Conservation (phyloP, 1,284 basidiomycete species). For the Phellopilus nigrolimitatus region DNA sequence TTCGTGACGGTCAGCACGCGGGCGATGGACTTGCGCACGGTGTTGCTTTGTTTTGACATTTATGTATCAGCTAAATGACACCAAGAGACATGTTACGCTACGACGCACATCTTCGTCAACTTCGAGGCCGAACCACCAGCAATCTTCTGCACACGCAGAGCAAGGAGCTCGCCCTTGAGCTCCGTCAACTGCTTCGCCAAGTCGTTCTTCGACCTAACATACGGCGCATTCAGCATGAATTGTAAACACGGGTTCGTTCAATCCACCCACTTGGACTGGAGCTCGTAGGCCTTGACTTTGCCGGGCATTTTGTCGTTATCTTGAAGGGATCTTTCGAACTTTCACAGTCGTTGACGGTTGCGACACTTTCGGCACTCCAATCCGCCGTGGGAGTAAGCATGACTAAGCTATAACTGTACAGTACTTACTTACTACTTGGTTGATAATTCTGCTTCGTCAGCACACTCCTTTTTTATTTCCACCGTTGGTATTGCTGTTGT, state of each 20-base stretch:
- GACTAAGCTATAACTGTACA: constrained; percentile 1
- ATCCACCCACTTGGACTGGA: constrained; percentile 86
- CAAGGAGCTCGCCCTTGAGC: constrained; percentile 93
- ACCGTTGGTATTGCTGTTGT: too few relatives aligned
- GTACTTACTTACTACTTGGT: not conserved
- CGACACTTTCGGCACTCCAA: not conserved
- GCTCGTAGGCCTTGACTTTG: constrained; percentile 96
- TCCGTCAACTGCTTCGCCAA: constrained; percentile 92
- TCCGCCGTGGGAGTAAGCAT: not conserved
- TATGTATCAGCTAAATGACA: constrained; percentile 7
- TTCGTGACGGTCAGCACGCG: constrained; percentile 98
- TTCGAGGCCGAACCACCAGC: constrained; percentile 95
- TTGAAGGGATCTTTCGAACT: constrained; percentile 6
- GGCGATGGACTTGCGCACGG: constrained; percentile 98
- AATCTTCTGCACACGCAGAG: constrained; percentile 96
- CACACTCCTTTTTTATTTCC: too few relatives aligned
- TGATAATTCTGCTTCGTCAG: too few relatives aligned
- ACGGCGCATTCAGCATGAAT: constrained; percentile 15
- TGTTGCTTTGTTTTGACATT: constrained; percentile 55
- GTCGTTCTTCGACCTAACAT: constrained; percentile 90
- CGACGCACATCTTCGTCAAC: constrained; percentile 92
- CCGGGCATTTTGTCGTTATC: constrained; percentile 59
- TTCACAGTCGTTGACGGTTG: not conserved
- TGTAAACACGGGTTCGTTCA: constrained; percentile 14
- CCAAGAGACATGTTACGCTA: not conserved